phyloP scores from a whole-genome alignment of 495 filamentous ascomycete genomes.

The Emericellopsis terricola region DNA sequence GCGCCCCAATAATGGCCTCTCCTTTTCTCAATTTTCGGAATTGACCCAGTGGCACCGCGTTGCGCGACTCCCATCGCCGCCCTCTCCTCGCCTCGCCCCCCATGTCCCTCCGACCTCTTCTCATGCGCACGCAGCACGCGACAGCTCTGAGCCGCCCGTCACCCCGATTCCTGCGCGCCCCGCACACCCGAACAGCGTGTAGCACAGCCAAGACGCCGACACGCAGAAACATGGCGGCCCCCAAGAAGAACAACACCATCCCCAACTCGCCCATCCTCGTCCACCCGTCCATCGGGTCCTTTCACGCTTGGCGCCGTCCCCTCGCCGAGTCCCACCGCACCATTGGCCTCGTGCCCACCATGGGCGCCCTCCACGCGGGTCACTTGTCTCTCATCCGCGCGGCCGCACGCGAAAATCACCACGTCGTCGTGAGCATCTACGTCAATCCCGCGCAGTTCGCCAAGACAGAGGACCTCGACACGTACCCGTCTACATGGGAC shows the following conservation, averaged over 20 bases:
- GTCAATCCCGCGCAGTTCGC: constrained; percentile 97
- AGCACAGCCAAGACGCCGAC: no score
- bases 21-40: background rate
- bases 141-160: no score
- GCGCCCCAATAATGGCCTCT: constrained; percentile 11
- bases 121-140: constrained; percentile 4
- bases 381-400: constrained; percentile 76
- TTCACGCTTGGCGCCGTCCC: constrained; percentile 54
- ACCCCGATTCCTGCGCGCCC: no score
- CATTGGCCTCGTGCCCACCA: constrained; percentile 84
- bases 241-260: constrained; percentile 29
- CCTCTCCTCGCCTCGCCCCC: background rate
- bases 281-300: constrained; percentile 49
- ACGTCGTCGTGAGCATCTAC: constrained; percentile 77
- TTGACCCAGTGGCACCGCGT: no score
- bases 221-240: no score
- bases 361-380: constrained; percentile 88
- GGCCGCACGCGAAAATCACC: constrained; percentile 67
- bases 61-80: background rate
- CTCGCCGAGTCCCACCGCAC: constrained; percentile 49
- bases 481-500: constrained; percentile 84
- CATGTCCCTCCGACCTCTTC: background rate
- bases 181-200: no score
- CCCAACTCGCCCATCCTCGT: constrained; percentile 45
- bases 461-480: constrained; percentile 66